These are phyloP conservation scores for Trichoderma simmonsii DNA, from an alignment of 2,329 filamentous ascomycete species.

Conservation along the genomic window DNA sequence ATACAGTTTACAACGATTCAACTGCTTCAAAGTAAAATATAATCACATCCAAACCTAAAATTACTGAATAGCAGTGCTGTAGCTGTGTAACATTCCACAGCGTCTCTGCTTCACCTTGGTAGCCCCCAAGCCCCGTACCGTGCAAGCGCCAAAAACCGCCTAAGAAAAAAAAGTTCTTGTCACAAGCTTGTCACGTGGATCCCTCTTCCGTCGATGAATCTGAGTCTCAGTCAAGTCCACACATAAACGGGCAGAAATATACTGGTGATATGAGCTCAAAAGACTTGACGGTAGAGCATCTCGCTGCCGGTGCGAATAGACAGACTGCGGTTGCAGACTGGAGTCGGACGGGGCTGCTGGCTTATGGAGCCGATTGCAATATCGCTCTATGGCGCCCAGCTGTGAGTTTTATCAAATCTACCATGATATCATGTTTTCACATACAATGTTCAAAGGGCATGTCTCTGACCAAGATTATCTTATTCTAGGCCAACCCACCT, in stretches of 20 bases:
- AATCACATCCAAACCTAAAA: background rate
- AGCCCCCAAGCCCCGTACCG: background rate
- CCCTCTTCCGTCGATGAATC: slow-evolving; percentile 7
- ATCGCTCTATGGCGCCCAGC: slow-evolving; percentile 82
- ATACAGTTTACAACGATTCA: background rate
- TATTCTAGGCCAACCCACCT: slow-evolving; percentile 34
- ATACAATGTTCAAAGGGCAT: background rate
- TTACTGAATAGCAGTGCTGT: background rate
- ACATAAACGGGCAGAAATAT: background rate
- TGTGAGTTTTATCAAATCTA: slow-evolving; percentile 47
- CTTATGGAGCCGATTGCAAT: slow-evolving; percentile 85
- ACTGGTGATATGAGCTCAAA: slow-evolving; percentile 28
- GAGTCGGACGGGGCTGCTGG: slow-evolving; percentile 69
- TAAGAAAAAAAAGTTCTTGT: slow-evolving; percentile 9
- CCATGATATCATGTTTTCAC: background rate
- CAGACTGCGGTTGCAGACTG: slow-evolving; percentile 90
- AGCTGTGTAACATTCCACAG: background rate
- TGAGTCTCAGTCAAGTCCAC: background rate
- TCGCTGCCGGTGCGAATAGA: slow-evolving; percentile 83
- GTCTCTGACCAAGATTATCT: background rate
- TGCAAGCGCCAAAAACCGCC: background rate
- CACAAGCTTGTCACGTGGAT: slow-evolving; percentile 14
- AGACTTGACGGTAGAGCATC: slow-evolving; percentile 45
- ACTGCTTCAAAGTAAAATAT: background rate
- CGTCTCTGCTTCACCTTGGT: background rate